These are phyloP conservation scores for Lasiodiplodia theobromae DNA, from an alignment of 2,329 filamentous ascomycete genomes.

Conservation along the genomic window DNA sequence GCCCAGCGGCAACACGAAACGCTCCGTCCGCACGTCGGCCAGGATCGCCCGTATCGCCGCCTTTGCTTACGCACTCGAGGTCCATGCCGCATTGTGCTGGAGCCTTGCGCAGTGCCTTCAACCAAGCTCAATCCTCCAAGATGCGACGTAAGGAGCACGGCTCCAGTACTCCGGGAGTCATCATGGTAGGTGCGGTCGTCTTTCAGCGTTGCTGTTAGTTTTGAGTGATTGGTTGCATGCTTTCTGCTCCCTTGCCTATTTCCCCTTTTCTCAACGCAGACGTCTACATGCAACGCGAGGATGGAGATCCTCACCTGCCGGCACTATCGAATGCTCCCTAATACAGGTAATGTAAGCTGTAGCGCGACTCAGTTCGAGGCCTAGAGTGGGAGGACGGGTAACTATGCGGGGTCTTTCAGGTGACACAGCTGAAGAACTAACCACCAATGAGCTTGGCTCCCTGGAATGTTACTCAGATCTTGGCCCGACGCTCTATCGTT, in stretches of 20 bases:
- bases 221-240: background rate
- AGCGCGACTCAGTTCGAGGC: constrained; percentile 1
- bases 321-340: background rate
- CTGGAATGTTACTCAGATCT: background rate
- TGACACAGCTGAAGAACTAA: background rate
- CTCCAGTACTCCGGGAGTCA: too few relatives aligned
- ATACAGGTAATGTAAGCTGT: background rate
- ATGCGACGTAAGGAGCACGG: background rate
- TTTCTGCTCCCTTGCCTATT: background rate
- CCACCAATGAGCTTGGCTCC: background rate
- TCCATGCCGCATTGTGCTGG: constrained; percentile 1
- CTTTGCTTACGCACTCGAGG: background rate
- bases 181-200: too few relatives aligned
- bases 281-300: background rate
- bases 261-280: background rate
- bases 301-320: background rate
- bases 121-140: background rate
- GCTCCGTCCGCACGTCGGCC: constrained; percentile 6
- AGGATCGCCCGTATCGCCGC: constrained; percentile 11
- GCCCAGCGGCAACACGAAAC: constrained; percentile 6
- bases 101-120: background rate
- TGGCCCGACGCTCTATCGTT: background rate
- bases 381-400: background rate
- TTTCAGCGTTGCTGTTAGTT: background rate
- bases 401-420: background rate